A percentile compares a stretch with the other conserved stretches of the same genome.
These are phyloP conservation scores for Ajuga reptans DNA, from an alignment of 305 asterid species.

Conservation along the genomic window DNA sequence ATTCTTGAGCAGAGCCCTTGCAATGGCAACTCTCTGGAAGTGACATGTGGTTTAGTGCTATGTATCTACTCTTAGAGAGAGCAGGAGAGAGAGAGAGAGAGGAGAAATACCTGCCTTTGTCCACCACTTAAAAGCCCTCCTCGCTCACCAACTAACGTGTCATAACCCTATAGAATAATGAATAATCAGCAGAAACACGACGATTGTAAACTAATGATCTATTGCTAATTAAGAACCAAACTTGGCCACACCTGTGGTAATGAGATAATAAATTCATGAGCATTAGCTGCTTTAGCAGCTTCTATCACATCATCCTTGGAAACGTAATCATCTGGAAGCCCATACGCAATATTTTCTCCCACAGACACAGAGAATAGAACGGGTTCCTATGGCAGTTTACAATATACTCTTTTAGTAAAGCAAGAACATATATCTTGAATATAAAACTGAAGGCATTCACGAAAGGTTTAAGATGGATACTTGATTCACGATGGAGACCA, in stretches of 20 bases:
- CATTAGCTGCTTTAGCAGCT: slow-evolving; percentile 99
- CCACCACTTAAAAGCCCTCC: slow-evolving; percentile 96
- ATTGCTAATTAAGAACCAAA: neutral
- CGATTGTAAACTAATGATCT: neutral
- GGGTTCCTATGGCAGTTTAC: slow-evolving; percentile 56
- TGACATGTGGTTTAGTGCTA: slow-evolving; percentile 16
- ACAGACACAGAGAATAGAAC: slow-evolving; percentile 86
- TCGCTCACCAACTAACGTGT: slow-evolving; percentile 91
- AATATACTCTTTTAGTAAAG: slow-evolving; percentile 18
- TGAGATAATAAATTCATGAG: slow-evolving; percentile 82
- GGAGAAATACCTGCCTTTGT: slow-evolving; percentile 66
- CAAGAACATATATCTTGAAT: neutral
- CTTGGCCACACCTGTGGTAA: slow-evolving; percentile 70
- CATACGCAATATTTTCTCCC: slow-evolving; percentile 93
- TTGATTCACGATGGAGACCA: slow-evolving; percentile 83
- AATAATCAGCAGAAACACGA: slow-evolving; percentile 14
- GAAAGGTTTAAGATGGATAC: slow-evolving; percentile 36
- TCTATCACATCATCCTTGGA: slow-evolving; percentile 77
- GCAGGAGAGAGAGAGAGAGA: slow-evolving; percentile 2
- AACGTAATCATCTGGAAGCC: slow-evolving; percentile 83
- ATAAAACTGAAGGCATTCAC: neutral
- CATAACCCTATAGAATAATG: slow-evolving; percentile 54
- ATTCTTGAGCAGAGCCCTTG: slow-evolving; percentile 90
- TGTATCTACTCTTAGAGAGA: neutral
- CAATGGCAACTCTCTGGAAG: slow-evolving; percentile 87